phyloP scores from a whole-genome alignment of 108 stramenopile genomes.

The Mediolabrus comicus region DNA sequence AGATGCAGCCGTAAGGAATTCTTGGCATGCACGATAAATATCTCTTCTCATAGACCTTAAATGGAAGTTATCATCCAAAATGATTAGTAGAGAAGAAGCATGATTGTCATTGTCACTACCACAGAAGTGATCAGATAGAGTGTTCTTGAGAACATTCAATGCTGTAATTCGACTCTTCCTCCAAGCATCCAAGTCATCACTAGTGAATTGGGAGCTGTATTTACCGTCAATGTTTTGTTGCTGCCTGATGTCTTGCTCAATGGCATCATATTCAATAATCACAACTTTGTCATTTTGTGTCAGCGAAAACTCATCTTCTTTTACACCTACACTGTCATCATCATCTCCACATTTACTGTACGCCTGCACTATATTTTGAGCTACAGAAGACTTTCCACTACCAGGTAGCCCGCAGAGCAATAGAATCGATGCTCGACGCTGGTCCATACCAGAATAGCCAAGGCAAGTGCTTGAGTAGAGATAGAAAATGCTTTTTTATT shows the following conservation, averaged over 20 bases:
- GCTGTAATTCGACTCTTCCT: constrained; percentile 55
- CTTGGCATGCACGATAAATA: constrained; percentile 54
- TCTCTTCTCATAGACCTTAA: constrained; percentile 79
- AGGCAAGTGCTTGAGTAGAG: no score
- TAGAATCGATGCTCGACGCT: constrained; percentile 31
- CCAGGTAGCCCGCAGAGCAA: constrained; percentile 61
- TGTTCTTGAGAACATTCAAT: constrained; percentile 40
- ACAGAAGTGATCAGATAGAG: constrained; percentile 29
- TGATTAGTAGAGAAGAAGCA: constrained; percentile 31
- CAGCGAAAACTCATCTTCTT: not conserved
- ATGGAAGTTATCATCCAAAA: constrained; percentile 86
- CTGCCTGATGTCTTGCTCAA: constrained; percentile 27
- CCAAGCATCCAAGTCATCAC: constrained; percentile 61
- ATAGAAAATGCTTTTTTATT: no score
- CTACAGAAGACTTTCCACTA: constrained; percentile 68
- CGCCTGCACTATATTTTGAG: constrained; percentile 5
- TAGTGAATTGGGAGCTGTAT: constrained; percentile 4
- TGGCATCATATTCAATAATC: constrained; percentile 61
- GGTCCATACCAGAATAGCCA: no score
- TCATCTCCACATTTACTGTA: constrained; percentile 6
- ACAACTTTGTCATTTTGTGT: constrained; percentile 13
- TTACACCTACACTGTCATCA: not conserved
- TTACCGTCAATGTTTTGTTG: not conserved
- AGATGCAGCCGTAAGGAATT: constrained; percentile 25
- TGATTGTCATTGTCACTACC: not conserved